Evolutionary conservation across 1,284 basidiomycete genomes (phyloP).

Genomic region (Flammula alnicola): DNA sequence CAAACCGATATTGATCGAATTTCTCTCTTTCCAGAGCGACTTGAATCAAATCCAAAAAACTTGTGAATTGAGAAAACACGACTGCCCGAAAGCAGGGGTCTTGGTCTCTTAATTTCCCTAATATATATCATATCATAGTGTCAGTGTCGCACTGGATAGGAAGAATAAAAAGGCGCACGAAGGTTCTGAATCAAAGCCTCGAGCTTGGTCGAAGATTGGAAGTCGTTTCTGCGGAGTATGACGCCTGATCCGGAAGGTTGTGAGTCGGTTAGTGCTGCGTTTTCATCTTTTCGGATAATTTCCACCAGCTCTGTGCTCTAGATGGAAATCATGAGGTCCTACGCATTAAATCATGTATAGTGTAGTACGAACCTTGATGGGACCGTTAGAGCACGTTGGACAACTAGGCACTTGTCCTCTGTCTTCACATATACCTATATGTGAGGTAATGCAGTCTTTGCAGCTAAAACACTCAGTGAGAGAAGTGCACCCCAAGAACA

Average conservation of each 20-base stretch:
- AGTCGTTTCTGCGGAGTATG: constrained; percentile 77
- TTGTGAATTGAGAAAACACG: constrained; percentile 88
- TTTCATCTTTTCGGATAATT: constrained; percentile 48
- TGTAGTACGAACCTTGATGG: constrained; percentile 54
- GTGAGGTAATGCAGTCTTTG: constrained; percentile 80
- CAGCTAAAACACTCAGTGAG: constrained; percentile 53
- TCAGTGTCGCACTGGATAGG: not conserved
- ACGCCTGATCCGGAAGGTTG: constrained; percentile 50
- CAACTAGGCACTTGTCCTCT: constrained; percentile 72
- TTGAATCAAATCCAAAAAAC: constrained; percentile 85
- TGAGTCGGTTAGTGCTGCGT: constrained; percentile 37
- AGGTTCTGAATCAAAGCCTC: constrained; percentile 75
- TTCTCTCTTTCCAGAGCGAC: constrained; percentile 75
- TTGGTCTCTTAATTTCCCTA: constrained; percentile 66
- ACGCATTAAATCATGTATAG: not conserved
- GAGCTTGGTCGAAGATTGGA: constrained; percentile 88
- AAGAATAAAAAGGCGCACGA: constrained; percentile 42
- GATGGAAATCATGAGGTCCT: not conserved
- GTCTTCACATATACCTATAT: constrained; percentile 66
- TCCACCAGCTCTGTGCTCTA: constrained; percentile 70
- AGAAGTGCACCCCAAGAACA: not conserved
- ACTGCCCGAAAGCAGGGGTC: constrained; percentile 85
- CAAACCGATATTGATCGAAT: constrained; percentile 84
- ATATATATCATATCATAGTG: not conserved
- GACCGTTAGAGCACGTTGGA: constrained; percentile 70